These are phyloP conservation scores for Melaleuca quinquenervia DNA, from an alignment of 345 rosid genomes.

Conservation along the genomic window DNA sequence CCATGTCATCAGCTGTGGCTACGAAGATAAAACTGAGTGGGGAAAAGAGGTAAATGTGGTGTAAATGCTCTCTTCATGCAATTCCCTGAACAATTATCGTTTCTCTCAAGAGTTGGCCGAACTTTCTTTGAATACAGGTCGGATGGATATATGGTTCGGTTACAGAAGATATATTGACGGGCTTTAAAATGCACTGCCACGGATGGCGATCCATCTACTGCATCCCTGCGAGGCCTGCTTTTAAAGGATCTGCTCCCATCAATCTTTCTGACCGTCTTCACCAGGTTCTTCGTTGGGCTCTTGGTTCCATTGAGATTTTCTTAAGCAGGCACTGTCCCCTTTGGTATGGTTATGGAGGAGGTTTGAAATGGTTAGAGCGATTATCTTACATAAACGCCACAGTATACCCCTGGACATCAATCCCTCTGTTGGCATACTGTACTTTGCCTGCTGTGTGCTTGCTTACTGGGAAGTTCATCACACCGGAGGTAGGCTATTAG, in stretches of 20 bases:
- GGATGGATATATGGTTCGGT: conserved; percentile 72
- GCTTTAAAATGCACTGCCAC: conserved; percentile 70
- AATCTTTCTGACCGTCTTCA: conserved; percentile 55
- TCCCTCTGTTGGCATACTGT: conserved; percentile 54
- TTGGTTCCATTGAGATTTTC: conserved; percentile 64
- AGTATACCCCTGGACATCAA: conserved; percentile 53
- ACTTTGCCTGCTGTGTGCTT: conserved; percentile 64
- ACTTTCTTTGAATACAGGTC: conserved; percentile 12
- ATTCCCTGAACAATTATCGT: neutral
- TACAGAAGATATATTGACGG: conserved; percentile 58
- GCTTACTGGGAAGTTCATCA: conserved; percentile 58
- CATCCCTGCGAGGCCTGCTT: conserved; percentile 47
- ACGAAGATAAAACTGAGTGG: conserved; percentile 72
- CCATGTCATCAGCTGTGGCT: conserved; percentile 66
- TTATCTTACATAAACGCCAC: conserved; percentile 55
- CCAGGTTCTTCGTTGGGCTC: conserved; percentile 57
- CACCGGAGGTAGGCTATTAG: conserved; percentile 38
- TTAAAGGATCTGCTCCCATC: conserved; percentile 53
- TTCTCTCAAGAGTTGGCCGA: neutral
- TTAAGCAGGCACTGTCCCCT: conserved; percentile 65
- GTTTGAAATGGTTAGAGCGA: conserved; percentile 55
- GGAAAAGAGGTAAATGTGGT: conserved; percentile 53
- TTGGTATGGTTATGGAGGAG: conserved; percentile 72
- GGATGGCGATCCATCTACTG: conserved; percentile 77
- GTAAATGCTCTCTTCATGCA: neutral